Percentiles rank a stretch among this genome's conserved stretches.
These are phyloP conservation scores for Volvox africanus DNA, from an alignment of 139 green algal species.

Conservation along the genomic window DNA sequence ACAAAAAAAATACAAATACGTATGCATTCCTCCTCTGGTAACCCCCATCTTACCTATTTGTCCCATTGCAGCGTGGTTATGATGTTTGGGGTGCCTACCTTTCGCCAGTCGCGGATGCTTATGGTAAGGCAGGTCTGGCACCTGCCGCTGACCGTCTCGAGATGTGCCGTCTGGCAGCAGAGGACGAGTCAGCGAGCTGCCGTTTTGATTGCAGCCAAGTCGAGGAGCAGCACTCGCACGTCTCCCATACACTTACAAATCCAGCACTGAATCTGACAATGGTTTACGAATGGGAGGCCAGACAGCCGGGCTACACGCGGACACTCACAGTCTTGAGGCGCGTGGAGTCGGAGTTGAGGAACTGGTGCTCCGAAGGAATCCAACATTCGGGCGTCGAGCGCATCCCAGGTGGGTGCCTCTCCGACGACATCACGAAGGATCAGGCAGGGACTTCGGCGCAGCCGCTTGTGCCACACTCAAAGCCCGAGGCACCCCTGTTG, in stretches of 20 bases:
- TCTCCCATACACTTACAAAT: background rate
- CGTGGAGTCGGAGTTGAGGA: conserved; percentile 48
- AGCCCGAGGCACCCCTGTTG: background rate
- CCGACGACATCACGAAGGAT: too few species aligned
- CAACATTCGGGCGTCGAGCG: too few species aligned
- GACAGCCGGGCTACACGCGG: conserved; percentile 75
- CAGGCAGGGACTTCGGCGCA: too few species aligned
- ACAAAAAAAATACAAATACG: too few species aligned
- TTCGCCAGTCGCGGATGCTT: conserved; percentile 85
- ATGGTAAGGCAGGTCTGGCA: conserved; percentile 81
- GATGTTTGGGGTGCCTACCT: conserved; percentile 86
- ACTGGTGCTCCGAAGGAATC: conserved; percentile 10
- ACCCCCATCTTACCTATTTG: too few species aligned
- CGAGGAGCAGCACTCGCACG: background rate
- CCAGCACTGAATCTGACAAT: conserved; percentile 64
- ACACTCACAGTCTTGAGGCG: conserved; percentile 77
- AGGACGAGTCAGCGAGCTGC: background rate
- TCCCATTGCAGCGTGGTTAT: conserved; percentile 58
- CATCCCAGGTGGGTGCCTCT: too few species aligned
- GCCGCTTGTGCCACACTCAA: too few species aligned
- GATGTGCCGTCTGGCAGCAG: conserved; percentile 78
- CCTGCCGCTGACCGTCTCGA: conserved; percentile 70
- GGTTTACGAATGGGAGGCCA: conserved; percentile 85
- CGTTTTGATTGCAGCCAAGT: background rate
- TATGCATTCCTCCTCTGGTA: too few species aligned